Evolutionary conservation across 2,329 filamentous ascomycete genomes (phyloP).

Genomic region (Curvularia sp.): DNA sequence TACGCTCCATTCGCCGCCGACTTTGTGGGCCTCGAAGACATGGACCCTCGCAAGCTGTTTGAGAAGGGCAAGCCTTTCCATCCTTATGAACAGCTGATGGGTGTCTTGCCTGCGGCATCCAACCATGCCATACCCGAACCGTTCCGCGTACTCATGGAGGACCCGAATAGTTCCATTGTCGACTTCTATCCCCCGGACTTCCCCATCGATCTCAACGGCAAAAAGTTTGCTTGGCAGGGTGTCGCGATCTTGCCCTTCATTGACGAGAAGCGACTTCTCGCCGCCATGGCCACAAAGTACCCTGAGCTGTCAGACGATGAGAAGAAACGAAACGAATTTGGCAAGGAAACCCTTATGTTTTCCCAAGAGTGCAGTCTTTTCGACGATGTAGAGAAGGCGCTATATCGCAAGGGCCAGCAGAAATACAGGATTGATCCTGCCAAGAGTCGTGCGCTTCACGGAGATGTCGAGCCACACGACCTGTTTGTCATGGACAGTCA

Average conservation of each 20-base stretch:
- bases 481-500: slow-evolving; percentile 84
- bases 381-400: slow-evolving; percentile 79
- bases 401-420: slow-evolving; percentile 79
- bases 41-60: slow-evolving; percentile 73
- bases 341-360: slow-evolving; percentile 81
- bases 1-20: slow-evolving; percentile 98
- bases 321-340: slow-evolving; percentile 75
- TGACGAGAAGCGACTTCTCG: slow-evolving; percentile 83
- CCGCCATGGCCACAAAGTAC: slow-evolving; percentile 83
- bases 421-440: slow-evolving; percentile 77
- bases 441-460: slow-evolving; percentile 78
- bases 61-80: slow-evolving; percentile 83
- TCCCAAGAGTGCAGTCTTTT: slow-evolving; percentile 87
- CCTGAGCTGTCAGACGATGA: slow-evolving; percentile 80
- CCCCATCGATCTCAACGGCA: slow-evolving; percentile 90
- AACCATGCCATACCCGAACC: slow-evolving; percentile 87
- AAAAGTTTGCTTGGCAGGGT: slow-evolving; percentile 98
- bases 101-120: slow-evolving; percentile 90
- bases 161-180: slow-evolving; percentile 87
- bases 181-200: slow-evolving; percentile 98
- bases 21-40: slow-evolving; percentile 81
- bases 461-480: slow-evolving; percentile 80
- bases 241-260: slow-evolving; percentile 95
- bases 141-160: slow-evolving; percentile 90
- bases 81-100: slow-evolving; percentile 98